These are phyloP conservation scores for Cyclotella cryptica DNA, from an alignment of 108 stramenopile genomes.

Conservation along the genomic window DNA sequence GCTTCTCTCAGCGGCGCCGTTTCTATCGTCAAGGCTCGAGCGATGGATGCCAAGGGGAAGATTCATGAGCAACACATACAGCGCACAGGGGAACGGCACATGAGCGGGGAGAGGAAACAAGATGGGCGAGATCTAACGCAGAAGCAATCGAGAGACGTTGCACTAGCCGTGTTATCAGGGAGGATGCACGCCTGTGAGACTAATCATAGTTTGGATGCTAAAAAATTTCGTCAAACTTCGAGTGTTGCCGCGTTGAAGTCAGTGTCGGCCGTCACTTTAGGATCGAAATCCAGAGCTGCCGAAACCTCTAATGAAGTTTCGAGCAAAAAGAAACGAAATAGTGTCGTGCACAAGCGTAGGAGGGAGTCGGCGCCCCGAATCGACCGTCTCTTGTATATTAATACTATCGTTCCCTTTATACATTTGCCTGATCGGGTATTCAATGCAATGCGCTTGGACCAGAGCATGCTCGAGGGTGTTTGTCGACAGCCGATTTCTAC, in stretches of 20 bases:
- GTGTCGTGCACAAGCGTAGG: neutral
- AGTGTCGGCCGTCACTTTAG: neutral
- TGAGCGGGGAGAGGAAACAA: neutral
- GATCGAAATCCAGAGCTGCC: neutral
- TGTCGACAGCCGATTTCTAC: neutral
- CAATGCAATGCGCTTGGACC: neutral
- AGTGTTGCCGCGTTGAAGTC: neutral
- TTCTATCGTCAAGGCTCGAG: neutral
- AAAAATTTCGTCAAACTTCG: neutral
- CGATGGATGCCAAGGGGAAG: neutral
- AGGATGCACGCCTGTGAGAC: constrained; percentile 12
- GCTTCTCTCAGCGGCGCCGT: neutral
- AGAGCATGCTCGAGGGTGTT: neutral
- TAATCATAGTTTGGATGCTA: constrained; percentile 7
- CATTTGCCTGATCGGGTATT: constrained; percentile 23
- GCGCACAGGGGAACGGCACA: neutral
- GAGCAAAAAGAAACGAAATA: neutral
- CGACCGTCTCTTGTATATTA: constrained; percentile 33
- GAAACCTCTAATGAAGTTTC: neutral
- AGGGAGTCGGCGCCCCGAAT: constrained; percentile 4
- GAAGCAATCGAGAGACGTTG: neutral
- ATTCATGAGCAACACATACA: neutral
- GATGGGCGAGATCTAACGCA: neutral
- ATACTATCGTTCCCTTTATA: constrained; percentile 49
- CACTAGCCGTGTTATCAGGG: neutral